Evolutionary conservation across 148 eudicot species (phyloP), one percentile per base, ranked within the genome.

Genomic region (Limonium bicolor): DNA sequence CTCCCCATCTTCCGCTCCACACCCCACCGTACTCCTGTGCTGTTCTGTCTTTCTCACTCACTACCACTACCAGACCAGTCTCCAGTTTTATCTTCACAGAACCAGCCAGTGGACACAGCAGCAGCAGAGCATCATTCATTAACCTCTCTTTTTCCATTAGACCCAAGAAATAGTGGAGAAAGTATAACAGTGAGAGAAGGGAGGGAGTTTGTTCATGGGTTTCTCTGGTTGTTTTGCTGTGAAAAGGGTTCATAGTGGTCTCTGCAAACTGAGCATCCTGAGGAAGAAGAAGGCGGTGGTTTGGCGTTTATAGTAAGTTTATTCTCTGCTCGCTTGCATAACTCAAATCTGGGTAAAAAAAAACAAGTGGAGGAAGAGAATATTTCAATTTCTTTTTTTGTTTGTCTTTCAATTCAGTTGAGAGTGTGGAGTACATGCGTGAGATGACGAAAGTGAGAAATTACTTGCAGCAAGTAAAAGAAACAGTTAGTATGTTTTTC

Each of bases 251-350:
- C 17, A 20, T 20, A 36, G 41, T 37, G 7, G 41, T n/a, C 22
- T 45, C 50, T 36, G 43, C 37, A 37, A 7, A 38, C 40, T n/a
- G n/a, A n/a, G n/a, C n/a, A 27, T 29, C 16, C 25, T 29, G 14
- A 29, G 46, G 22, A 22, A 54, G 15, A 35, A 35, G 27, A 55
- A 41, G 60, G 60, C 68, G 68, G 58, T 59, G 68, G 54, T 63
- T 63, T 50, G 25, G 45, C 54, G 31, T 59, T 62, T 62, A 11
- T 59, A 37, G 64, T 45, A 51, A 56, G 3, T 28, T 54, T 34
- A 41, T 33, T 3, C 27, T 24, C 30, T 32, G 36, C 36, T 32
- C 13, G 11, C 14, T 12, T 15, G 36, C 13, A 12, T 2, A 15
- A 12, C 14, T 2, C 36, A 2, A 5, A 32, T 32, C 11, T 15